These are phyloP conservation scores for Lecanoromycetidae sp. DNA, from an alignment of 2,329 filamentous ascomycete genomes.

Conservation along the genomic window DNA sequence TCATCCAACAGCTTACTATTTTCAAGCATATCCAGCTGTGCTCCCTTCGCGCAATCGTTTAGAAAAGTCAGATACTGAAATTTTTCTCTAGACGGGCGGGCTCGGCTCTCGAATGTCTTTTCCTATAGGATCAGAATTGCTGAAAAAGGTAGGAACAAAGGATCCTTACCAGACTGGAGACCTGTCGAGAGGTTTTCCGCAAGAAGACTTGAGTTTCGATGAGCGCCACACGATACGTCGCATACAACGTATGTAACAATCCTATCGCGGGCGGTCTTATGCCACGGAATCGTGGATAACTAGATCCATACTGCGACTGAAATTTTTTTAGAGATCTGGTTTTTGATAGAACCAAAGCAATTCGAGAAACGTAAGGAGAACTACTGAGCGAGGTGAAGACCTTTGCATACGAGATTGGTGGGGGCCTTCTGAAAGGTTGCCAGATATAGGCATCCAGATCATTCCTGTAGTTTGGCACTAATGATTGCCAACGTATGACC, in stretches of 20 bases:
- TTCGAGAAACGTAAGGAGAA: not conserved
- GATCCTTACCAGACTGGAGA: not conserved
- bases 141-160: not conserved
- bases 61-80: not conserved
- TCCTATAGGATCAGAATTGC: not conserved
- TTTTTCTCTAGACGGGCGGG: not conserved
- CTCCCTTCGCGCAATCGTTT: not conserved
- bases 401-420: not conserved
- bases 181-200: not conserved
- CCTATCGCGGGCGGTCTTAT: not conserved
- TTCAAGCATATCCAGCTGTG: not conserved
- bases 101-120: slow-evolving; percentile 6
- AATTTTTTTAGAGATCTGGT: not conserved
- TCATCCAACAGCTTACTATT: not conserved
- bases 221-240: not conserved
- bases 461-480: not conserved
- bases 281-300: too few relatives aligned
- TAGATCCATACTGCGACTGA: not conserved
- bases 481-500: not conserved
- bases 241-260: not conserved
- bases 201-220: not conserved
- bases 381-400: not conserved
- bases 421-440: not conserved
- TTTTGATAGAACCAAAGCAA: not conserved
- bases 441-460: slow-evolving; percentile 6